phyloP scores from a whole-genome alignment of 345 rosid species.

The Citrus sinensis region DNA sequence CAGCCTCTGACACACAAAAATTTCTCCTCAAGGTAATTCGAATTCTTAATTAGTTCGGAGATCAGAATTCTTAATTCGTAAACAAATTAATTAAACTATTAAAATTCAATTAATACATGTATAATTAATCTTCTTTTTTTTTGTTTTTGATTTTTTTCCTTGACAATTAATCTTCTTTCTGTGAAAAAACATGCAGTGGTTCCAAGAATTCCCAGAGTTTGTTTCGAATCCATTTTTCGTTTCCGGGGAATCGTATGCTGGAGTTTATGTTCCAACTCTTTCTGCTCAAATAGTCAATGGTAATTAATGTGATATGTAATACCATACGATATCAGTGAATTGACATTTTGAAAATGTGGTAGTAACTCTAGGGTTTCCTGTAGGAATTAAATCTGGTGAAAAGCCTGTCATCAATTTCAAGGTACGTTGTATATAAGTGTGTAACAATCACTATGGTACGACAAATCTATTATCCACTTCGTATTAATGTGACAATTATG shows the following conservation, averaged over 20 bases:
- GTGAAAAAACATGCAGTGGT: slow-evolving; percentile 22
- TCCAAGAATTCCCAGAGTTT: slow-evolving; percentile 32
- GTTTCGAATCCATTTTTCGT: slow-evolving; percentile 36
- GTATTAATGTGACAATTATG: too few species aligned
- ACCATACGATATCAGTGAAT: not conserved
- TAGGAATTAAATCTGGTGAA: slow-evolving; percentile 23
- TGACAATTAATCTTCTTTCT: not conserved
- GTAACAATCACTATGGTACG: too few species aligned
- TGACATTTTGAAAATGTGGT: not conserved
- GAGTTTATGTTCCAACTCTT: slow-evolving; percentile 37
- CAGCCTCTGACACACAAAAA: slow-evolving; percentile 41
- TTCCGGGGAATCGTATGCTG: slow-evolving; percentile 41
- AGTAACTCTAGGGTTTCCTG: not conserved
- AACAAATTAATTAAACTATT: not conserved
- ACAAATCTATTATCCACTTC: too few species aligned
- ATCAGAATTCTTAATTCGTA: not conserved
- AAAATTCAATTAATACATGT: too few species aligned
- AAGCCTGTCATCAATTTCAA: slow-evolving; percentile 24
- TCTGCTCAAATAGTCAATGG: slow-evolving; percentile 28
- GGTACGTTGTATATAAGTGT: not conserved
- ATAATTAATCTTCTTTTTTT: too few species aligned
- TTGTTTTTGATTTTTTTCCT: not conserved
- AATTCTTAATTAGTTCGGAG: not conserved
- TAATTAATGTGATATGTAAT: not conserved
- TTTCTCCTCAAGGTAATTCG: slow-evolving; percentile 51